Base-by-base conservation (phyloP, 2,329 filamentous ascomycete genomes). In the Rhexocercosporidium sp. region DNA sequence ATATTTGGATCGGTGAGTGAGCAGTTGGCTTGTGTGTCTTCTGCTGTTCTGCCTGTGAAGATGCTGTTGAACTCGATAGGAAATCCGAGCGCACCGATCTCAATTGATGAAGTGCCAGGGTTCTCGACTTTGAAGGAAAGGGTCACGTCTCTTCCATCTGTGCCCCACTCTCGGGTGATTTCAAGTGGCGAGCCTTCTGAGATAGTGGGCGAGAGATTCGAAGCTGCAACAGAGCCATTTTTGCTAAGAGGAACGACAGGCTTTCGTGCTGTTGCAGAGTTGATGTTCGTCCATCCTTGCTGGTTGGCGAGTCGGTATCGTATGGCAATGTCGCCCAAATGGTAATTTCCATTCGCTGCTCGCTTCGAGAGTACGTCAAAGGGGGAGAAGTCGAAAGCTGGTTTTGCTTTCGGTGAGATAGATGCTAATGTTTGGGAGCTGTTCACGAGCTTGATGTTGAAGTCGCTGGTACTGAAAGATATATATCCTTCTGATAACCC, bases 41-140 rank as follows among this genome's bases (percentile, higher is more conserved):
- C 77, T 0, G 85, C 81, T 1, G 77, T 75, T 9, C 85, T 81
- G 53, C 79, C 79, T 14, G 82, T 86, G 72, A 89, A 89, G 70
- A 89, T 88, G 74, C 84, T 89, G 77, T 89, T 89, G 78, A 88
- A 87, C 73, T 87, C 85, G 22, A 85, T 81, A 0, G 86, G 86
- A 60, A 89, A 83, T 0, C 86, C 87, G 1, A 89, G 78, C 57
- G 83, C 83, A 1, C 87, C 87, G 5, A 89, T 75, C 66, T 89
- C 86, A 2, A 89, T 65, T 0, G 77, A 66, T 0, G 73, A 69
- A 0, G 72, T 70, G 0, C 75, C 82, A 0, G 75, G 75, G 67
- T 88, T 88, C 11, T 77, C 78, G 22, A 88, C 70, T 1, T 81
- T 86, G 73, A 88, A 84, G 18, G 79, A 79, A 3, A 89, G 76